Evolutionary conservation across 352 stramenopile species (phyloP).

Genomic region (Phytophthora pluvialis): DNA sequence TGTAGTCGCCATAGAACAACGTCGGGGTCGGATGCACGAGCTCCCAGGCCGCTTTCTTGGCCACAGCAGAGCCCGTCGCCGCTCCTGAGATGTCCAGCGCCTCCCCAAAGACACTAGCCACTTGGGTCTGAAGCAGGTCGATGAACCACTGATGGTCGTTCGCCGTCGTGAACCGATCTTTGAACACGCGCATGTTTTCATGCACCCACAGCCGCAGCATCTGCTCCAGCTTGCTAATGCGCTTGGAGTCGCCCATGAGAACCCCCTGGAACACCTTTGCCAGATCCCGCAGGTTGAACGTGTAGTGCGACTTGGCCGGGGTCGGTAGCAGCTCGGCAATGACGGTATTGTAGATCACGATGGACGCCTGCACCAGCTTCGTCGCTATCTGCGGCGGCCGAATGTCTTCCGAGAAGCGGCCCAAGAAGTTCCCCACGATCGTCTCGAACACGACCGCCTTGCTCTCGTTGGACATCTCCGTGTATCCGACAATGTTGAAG

Average conservation of each 20-base stretch:
- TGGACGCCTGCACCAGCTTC: constrained; percentile 74
- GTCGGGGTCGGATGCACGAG: constrained; percentile 60
- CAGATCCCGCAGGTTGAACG: constrained; percentile 90
- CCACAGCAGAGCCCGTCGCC: constrained; percentile 12
- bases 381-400: constrained; percentile 54
- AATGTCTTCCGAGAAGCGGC: constrained; percentile 75
- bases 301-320: constrained; percentile 88
- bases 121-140: constrained; percentile 65
- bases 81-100: constrained; percentile 36
- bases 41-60: constrained; percentile 60
- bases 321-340: constrained; percentile 83
- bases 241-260: constrained; percentile 82
- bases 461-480: constrained; percentile 84
- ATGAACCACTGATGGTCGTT: constrained; percentile 85
- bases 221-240: constrained; percentile 73
- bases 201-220: constrained; percentile 83
- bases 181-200: constrained; percentile 89
- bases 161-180: constrained; percentile 83
- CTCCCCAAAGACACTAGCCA: constrained; percentile 61
- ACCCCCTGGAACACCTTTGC: constrained; percentile 89
- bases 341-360: constrained; percentile 88
- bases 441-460: constrained; percentile 87
- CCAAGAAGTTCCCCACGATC: constrained; percentile 78
- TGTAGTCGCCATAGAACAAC: constrained; percentile 94
- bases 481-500: constrained; percentile 90